Percentiles rank a stretch among this genome's conserved stretches.
Evolutionary conservation across 176 grass and related monocot genomes (phyloP).

Genomic region (Carex littledalei): DNA sequence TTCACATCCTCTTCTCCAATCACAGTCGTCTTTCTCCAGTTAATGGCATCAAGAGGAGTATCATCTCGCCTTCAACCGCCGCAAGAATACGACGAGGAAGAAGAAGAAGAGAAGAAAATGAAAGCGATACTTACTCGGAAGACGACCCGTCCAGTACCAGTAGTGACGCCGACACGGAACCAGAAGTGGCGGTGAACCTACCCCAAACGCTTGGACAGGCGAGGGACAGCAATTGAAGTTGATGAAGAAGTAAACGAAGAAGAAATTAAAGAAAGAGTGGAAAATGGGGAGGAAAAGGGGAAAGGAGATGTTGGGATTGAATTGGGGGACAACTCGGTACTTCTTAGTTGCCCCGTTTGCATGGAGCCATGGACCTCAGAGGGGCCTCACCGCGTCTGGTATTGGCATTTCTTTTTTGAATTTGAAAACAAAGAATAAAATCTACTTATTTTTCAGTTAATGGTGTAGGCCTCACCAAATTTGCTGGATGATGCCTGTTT

Average conservation of each 20-base stretch:
- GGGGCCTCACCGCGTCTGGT: conserved; percentile 79
- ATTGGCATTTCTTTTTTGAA: neutral
- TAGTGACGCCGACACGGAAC: neutral
- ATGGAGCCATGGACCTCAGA: conserved; percentile 64
- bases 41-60: conserved; percentile 6
- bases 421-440: too few relatives aligned
- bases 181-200: neutral
- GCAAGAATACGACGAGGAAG: conserved; percentile 11
- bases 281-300: conserved; percentile 20
- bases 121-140: neutral
- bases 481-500: too few relatives aligned
- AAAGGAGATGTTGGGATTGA: neutral
- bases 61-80: neutral
- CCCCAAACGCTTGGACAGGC: too few relatives aligned
- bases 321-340: conserved; percentile 17
- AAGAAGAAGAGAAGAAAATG: neutral
- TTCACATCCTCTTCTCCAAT: neutral
- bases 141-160: neutral
- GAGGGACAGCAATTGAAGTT: neutral
- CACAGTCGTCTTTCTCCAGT: neutral
- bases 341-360: conserved; percentile 69
- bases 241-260: conserved; percentile 3
- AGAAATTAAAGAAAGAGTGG: neutral
- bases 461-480: too few relatives aligned
- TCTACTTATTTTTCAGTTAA: too few relatives aligned